Base-by-base conservation (phyloP, 257 asterid species). In the Primulina eburnea region DNA sequence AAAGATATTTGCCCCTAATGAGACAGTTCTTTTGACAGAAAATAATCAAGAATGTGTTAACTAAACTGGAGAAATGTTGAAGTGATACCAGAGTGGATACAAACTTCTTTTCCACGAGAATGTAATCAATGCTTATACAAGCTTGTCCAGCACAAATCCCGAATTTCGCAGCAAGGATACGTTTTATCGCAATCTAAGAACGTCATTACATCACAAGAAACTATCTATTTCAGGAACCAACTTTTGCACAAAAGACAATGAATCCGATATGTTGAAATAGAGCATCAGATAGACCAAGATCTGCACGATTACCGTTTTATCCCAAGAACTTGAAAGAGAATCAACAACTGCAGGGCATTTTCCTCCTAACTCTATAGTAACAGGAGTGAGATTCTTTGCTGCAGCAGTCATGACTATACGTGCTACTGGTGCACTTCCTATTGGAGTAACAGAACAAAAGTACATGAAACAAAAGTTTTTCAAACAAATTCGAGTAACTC, bases 61-160 rank as follows among this genome's bases (percentile, higher is more conserved):
- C 4, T 28, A 28, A 28, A 40, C 12, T 28, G 24, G 9, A n/a
- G 16, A 38, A 6, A 18, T 32, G 53, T 33, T 47, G 11, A 57
- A 11, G 20, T 26, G 5, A 37, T 89, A 89, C 94, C 92, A 92
- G 55, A n/a, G 87, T 78, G 18, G 82, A 24, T 1, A 78, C 66
- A 65, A 76, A 86, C 50, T 72, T 88, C 70, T 79, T 79, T 24
- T 92, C 92, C 2, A 85, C 86, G 0, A 92, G 84, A 63, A 89
- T 77, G 64, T 92, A 89, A 70, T 92, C 97, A 30, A 92, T 76
- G 60, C 77, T 86, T 67, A 88, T 78, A 82, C 98, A 92, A 65
- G 85, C 96, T 75, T 92, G 98, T 2, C 98, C 98, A 30, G 95
- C 92, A 67, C 97, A 89, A 12, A 87, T 60, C 62, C 96, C 98